Conservation (phyloP, 768 basidiomycete species). For the Scleroderma citrinum region DNA sequence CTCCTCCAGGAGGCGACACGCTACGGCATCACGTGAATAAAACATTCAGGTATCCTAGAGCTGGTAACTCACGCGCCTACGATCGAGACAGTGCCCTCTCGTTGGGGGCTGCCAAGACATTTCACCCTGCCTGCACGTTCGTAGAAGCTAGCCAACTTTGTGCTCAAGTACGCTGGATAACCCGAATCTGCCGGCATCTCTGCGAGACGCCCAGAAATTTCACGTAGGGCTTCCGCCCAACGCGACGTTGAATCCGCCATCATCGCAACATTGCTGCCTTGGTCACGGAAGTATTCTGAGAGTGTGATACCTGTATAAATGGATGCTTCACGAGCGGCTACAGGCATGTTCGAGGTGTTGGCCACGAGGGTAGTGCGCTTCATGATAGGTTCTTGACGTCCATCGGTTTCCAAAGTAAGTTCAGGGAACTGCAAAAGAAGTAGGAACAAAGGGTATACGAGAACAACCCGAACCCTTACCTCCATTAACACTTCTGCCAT, state of each 20-base stretch:
- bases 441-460: slow-evolving; percentile 3
- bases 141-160: slow-evolving; percentile 96
- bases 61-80: slow-evolving; percentile 84
- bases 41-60: background rate
- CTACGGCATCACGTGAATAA: slow-evolving; percentile 35
- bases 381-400: slow-evolving; percentile 99
- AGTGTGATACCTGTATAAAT: slow-evolving; percentile 99
- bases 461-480: slow-evolving; percentile 33
- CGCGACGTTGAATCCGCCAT: slow-evolving; percentile 99
- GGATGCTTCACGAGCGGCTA: slow-evolving; percentile 97
- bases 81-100: slow-evolving; percentile 94
- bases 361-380: slow-evolving; percentile 98
- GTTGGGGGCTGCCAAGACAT: slow-evolving; percentile 81
- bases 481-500: slow-evolving; percentile 99
- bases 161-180: slow-evolving; percentile 94
- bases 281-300: slow-evolving; percentile 99
- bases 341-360: slow-evolving; percentile 99
- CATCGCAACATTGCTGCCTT: slow-evolving; percentile 96
- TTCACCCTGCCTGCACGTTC: slow-evolving; percentile 96
- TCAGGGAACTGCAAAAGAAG: slow-evolving; percentile 61
- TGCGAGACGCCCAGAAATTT: slow-evolving; percentile 97
- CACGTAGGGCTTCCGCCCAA: slow-evolving; percentile 98
- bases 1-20: slow-evolving; percentile 97
- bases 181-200: slow-evolving; percentile 99
- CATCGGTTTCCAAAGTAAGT: slow-evolving; percentile 85